These are phyloP conservation scores for Cladosporium phlei DNA, from an alignment of 2,329 filamentous ascomycete species.

Conservation along the genomic window DNA sequence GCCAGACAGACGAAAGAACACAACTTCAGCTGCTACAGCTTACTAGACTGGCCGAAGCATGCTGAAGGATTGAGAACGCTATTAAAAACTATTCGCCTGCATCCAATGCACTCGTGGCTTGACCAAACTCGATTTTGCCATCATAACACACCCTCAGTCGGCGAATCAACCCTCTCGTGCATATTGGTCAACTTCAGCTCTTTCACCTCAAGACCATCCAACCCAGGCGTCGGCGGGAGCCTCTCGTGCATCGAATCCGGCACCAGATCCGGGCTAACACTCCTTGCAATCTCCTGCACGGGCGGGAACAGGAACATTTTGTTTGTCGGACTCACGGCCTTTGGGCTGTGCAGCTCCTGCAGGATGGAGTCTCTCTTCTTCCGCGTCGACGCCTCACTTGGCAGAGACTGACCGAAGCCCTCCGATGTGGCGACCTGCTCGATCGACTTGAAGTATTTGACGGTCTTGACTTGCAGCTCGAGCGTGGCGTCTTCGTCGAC, in stretches of 20 bases:
- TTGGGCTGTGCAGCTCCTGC: constrained; percentile 32
- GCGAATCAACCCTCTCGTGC: constrained; percentile 26
- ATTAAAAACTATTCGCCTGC: too few species aligned
- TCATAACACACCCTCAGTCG: constrained; percentile 4
- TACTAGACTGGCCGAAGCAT: too few species aligned
- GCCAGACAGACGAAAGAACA: too few species aligned
- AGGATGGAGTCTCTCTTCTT: constrained; percentile 33
- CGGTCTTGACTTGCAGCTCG: constrained; percentile 44
- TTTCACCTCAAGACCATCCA: constrained; percentile 27
- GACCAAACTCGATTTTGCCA: too few species aligned
- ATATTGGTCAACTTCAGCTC: constrained; percentile 30
- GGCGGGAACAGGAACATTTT: constrained; percentile 22
- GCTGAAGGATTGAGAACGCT: too few species aligned
- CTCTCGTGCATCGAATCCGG: constrained; percentile 34
- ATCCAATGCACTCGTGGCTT: too few species aligned
- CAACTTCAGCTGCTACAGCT: too few species aligned
- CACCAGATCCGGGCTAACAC: constrained; percentile 32
- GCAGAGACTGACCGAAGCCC: constrained; percentile 43
- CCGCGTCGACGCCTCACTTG: constrained; percentile 27
- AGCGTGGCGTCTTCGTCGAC: constrained; percentile 67
- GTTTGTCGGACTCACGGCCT: constrained; percentile 17
- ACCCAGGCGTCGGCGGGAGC: constrained; percentile 18
- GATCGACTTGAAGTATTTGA: constrained; percentile 48
- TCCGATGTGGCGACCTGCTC: constrained; percentile 43
- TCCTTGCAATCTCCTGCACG: constrained; percentile 20